phyloP scores from a whole-genome alignment of 176 grass and related monocot genomes.

The Oryza rufipogon region DNA sequence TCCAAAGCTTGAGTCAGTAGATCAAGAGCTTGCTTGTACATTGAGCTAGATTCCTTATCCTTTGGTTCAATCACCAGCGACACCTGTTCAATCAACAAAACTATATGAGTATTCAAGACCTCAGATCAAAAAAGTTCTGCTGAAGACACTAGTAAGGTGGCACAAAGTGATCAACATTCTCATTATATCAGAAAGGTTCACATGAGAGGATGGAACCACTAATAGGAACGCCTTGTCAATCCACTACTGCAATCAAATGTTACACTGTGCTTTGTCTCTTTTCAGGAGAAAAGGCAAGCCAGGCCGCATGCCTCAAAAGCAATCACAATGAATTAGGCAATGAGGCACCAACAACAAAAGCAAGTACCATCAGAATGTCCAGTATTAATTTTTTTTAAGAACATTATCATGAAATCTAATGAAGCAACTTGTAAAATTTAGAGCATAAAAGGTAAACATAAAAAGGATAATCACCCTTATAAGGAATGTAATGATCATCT shows the following conservation, averaged over 20 bases:
- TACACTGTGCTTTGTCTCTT: background rate
- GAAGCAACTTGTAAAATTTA: slow-evolving; percentile 9
- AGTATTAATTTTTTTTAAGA: slow-evolving; percentile 7
- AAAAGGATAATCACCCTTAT: slow-evolving; percentile 67
- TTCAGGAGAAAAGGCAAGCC: slow-evolving; percentile 13
- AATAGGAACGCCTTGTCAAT: background rate
- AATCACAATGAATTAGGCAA: slow-evolving; percentile 4
- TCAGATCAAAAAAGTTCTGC: background rate
- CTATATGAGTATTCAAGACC: background rate
- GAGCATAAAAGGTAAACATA: slow-evolving; percentile 2
- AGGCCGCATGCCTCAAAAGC: background rate
- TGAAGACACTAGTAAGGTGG: background rate
- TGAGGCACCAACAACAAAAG: slow-evolving; percentile 16
- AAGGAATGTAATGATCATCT: slow-evolving; percentile 99
- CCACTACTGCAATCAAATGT: slow-evolving; percentile 3
- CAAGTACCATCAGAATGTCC: background rate
- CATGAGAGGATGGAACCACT: background rate
- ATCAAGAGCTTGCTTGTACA: slow-evolving; percentile 98
- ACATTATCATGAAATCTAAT: background rate
- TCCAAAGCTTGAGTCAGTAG: slow-evolving; percentile 91
- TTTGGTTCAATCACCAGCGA: slow-evolving; percentile 94
- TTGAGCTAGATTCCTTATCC: slow-evolving; percentile 92
- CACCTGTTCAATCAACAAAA: slow-evolving; percentile 63
- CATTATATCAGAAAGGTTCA: slow-evolving; percentile 12
- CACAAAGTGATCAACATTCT: background rate